Evolutionary conservation across 2,329 filamentous ascomycete genomes (phyloP).

Genomic region (Coniochaeta hoffmannii): DNA sequence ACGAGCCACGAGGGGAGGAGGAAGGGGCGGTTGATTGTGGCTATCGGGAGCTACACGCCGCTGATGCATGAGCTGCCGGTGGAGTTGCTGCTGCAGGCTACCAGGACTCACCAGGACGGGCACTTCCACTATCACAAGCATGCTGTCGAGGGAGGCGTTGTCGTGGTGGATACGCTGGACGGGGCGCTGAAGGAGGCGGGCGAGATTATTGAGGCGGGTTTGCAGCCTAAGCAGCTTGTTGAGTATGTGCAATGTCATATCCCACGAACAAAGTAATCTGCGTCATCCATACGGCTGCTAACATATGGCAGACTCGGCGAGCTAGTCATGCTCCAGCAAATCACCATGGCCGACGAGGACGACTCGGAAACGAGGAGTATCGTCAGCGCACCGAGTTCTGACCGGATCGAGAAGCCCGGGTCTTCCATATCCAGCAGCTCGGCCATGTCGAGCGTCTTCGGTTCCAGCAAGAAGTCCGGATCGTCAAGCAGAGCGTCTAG

Average conservation of each 20-base stretch:
- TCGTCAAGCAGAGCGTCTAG: constrained; percentile 18
- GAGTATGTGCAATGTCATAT: constrained; percentile 48
- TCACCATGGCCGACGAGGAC: constrained; percentile 24
- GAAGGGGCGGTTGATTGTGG: constrained; percentile 65
- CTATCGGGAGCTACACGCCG: constrained; percentile 61
- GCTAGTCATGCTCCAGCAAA: constrained; percentile 53
- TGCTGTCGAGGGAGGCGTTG: constrained; percentile 54
- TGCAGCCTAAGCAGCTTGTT: constrained; percentile 69
- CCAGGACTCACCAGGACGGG: constrained; percentile 33
- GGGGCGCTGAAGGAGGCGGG: constrained; percentile 78
- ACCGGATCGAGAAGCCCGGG: constrained; percentile 25
- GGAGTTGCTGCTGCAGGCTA: constrained; percentile 61
- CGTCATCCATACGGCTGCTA: neutral
- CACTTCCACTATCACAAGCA: constrained; percentile 60
- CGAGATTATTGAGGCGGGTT: constrained; percentile 72
- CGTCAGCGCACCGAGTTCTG: constrained; percentile 21
- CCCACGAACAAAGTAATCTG: too few species aligned
- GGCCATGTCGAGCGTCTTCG: constrained; percentile 34
- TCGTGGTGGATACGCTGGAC: constrained; percentile 70
- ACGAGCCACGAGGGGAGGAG: constrained; percentile 63
- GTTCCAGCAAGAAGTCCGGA: constrained; percentile 10
- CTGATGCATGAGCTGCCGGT: constrained; percentile 79
- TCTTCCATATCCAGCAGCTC: constrained; percentile 19
- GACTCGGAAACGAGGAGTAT: constrained; percentile 21
- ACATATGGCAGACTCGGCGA: constrained; percentile 59